Evolutionary conservation across 345 rosid genomes (phyloP).

Genomic region (Clarkia xantiana): DNA sequence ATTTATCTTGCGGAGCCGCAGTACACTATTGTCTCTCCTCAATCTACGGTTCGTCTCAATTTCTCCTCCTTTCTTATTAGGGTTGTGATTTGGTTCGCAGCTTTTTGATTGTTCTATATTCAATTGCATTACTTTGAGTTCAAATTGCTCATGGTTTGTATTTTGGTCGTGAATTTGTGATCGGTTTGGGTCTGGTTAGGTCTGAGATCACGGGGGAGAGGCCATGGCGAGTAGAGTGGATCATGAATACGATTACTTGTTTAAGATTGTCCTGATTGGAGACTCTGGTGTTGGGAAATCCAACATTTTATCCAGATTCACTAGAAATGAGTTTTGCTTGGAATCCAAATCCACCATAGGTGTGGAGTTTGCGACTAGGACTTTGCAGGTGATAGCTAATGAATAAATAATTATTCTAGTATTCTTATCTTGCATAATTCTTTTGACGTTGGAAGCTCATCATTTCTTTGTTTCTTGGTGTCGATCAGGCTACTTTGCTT

Average conservation of each 20-base stretch:
- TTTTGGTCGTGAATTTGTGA: neutral
- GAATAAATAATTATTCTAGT: neutral
- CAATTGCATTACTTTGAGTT: too few relatives aligned
- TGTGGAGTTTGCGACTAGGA: constrained; percentile 62
- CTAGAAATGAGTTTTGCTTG: constrained; percentile 58
- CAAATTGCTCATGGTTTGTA: constrained; percentile 5
- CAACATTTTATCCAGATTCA: constrained; percentile 55
- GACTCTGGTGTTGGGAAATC: constrained; percentile 77
- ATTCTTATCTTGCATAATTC: too few relatives aligned
- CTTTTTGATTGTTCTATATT: too few relatives aligned
- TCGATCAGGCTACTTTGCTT: too few relatives aligned
- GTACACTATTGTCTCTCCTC: too few relatives aligned
- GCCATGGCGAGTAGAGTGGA: constrained; percentile 43
- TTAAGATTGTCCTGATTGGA: constrained; percentile 68
- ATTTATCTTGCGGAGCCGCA: too few relatives aligned
- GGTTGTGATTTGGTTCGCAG: too few relatives aligned
- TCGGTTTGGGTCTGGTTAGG: constrained; percentile 7
- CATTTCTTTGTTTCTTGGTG: too few relatives aligned
- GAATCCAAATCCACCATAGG: constrained; percentile 68
- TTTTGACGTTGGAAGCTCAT: too few relatives aligned
- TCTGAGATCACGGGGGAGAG: constrained; percentile 13
- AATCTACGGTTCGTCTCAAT: too few relatives aligned
- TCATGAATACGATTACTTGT: constrained; percentile 57
- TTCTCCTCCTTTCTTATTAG: too few relatives aligned
- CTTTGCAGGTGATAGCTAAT: constrained; percentile 29